A percentile compares a stretch with the other conserved stretches of the same genome.
These are phyloP conservation scores for Hypoxylon trugodes DNA, from an alignment of 495 filamentous ascomycete species.

Conservation along the genomic window DNA sequence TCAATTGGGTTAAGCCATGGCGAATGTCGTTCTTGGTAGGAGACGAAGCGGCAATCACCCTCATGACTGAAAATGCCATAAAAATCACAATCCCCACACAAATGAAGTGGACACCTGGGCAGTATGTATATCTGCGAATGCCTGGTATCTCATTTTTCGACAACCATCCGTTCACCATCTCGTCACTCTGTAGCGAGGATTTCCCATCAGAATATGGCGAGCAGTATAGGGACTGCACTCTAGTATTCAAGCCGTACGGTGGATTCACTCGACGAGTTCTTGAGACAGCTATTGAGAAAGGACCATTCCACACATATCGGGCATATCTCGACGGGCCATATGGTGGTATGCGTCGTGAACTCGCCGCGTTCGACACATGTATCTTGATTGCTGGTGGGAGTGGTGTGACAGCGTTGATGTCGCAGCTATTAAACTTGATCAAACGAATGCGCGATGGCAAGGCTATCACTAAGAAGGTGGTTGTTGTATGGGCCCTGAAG, in stretches of 20 bases:
- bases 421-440: slow-evolving; percentile 87
- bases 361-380: slow-evolving; percentile 93
- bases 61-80: slow-evolving; percentile 90
- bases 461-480: slow-evolving; percentile 87
- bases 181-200: slow-evolving; percentile 83
- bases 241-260: slow-evolving; percentile 90
- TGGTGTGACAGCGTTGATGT: slow-evolving; percentile 92
- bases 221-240: slow-evolving; percentile 82
- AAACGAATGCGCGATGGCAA: slow-evolving; percentile 94
- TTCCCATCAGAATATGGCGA: slow-evolving; percentile 90
- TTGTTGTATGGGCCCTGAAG: slow-evolving; percentile 91
- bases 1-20: slow-evolving; percentile 89
- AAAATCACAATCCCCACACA: slow-evolving; percentile 93
- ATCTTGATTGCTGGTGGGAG: slow-evolving; percentile 93
- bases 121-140: slow-evolving; percentile 95
- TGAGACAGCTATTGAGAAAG: slow-evolving; percentile 77
- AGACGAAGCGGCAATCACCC: slow-evolving; percentile 84
- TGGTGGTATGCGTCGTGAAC: slow-evolving; percentile 88
- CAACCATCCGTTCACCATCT: slow-evolving; percentile 95
- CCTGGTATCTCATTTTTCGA: slow-evolving; percentile 88
- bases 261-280: slow-evolving; percentile 88
- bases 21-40: slow-evolving; percentile 81
- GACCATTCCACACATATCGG: slow-evolving; percentile 85
- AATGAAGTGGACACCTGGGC: slow-evolving; percentile 91
- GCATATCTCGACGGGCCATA: slow-evolving; percentile 95